Evolutionary conservation across 2,329 filamentous ascomycete species (phyloP).

Genomic region (Colletotrichum musae): DNA sequence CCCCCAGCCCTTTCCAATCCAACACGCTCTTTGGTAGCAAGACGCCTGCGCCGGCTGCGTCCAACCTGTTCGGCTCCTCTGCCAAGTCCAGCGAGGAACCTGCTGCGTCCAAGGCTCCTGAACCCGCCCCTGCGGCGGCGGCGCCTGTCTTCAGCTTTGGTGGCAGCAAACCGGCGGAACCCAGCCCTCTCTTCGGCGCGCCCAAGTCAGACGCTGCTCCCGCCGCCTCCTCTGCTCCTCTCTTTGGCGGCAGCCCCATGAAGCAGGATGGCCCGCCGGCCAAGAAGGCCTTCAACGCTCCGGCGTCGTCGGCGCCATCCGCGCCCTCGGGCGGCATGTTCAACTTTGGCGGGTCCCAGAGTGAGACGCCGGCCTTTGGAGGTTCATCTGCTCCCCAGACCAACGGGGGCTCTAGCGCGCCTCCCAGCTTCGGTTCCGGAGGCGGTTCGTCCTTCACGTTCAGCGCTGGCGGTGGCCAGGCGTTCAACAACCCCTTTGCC

Average conservation of each 20-base stretch:
- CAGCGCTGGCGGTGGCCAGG: slow-evolving; percentile 43
- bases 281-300: slow-evolving; percentile 56
- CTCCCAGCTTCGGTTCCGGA: slow-evolving; percentile 51
- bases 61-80: slow-evolving; percentile 50
- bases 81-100: slow-evolving; percentile 18
- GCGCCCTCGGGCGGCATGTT: slow-evolving; percentile 49
- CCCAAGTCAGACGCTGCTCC: slow-evolving; percentile 50
- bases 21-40: slow-evolving; percentile 43
- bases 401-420: slow-evolving; percentile 31
- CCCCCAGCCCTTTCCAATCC: slow-evolving; percentile 37
- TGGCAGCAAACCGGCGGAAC: slow-evolving; percentile 44
- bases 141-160: slow-evolving; percentile 54
- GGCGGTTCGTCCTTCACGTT: slow-evolving; percentile 44
- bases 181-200: slow-evolving; percentile 56
- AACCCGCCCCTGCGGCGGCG: slow-evolving; percentile 38
- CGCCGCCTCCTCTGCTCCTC: slow-evolving; percentile 44
- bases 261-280: slow-evolving; percentile 56
- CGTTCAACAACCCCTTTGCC: slow-evolving; percentile 59
- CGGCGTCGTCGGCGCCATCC: slow-evolving; percentile 44
- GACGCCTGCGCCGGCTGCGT: slow-evolving; percentile 43
- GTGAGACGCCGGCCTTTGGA: slow-evolving; percentile 42
- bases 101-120: slow-evolving; percentile 25
- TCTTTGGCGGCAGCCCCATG: slow-evolving; percentile 60
- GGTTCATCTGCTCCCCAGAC: slow-evolving; percentile 34
- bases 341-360: slow-evolving; percentile 54